Conservation (phyloP, 257 asterid genomes). For the Solanum virginianum region DNA sequence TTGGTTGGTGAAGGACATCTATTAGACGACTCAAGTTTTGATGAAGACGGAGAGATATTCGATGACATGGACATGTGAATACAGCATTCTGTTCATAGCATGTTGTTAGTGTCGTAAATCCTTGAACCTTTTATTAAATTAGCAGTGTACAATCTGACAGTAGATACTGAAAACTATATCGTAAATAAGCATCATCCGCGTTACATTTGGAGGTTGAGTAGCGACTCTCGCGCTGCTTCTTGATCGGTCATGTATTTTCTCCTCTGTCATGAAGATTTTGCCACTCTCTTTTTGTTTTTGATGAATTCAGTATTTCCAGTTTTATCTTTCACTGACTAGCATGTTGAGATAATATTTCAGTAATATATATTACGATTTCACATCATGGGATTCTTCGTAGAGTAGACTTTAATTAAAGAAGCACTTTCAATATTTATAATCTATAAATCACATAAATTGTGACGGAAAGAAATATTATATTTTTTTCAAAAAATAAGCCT, state of each 20-base stretch:
- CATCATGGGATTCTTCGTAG: too few species aligned
- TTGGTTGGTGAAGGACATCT: constrained; percentile 38
- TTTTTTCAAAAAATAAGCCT: too few species aligned
- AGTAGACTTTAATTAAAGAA: too few species aligned
- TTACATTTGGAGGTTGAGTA: neutral
- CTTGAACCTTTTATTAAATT: neutral
- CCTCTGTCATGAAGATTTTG: neutral
- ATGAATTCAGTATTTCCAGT: neutral
- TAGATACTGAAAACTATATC: neutral
- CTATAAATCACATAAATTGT: too few species aligned
- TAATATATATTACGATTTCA: neutral
- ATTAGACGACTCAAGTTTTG: constrained; percentile 16
- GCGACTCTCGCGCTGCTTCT: neutral
- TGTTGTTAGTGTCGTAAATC: neutral
- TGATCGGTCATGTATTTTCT: neutral
- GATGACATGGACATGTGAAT: constrained; percentile 77
- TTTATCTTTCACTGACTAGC: neutral
- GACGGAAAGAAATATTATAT: too few species aligned
- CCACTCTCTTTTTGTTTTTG: neutral
- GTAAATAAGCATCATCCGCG: neutral
- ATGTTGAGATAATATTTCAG: neutral
- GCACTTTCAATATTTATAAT: too few species aligned
- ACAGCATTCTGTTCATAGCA: neutral
- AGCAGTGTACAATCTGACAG: neutral
- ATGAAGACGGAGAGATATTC: constrained; percentile 68